Evolutionary conservation across 805 yeast species (phyloP).

Genomic region (Debaryomyces maramus): DNA sequence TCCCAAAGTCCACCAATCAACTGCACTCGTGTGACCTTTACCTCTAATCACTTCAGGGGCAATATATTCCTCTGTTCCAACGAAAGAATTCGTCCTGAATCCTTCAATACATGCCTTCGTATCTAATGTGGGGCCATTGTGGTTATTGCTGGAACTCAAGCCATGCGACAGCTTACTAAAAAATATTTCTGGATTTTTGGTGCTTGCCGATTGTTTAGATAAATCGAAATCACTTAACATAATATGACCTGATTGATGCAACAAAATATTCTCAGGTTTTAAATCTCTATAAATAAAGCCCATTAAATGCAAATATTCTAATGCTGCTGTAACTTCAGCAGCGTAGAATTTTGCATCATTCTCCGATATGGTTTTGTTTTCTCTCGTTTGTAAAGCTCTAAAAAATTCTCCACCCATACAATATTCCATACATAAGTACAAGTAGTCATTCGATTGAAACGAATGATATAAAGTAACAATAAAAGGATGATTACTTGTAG

Average conservation of each 20-base stretch:
- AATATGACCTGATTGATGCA: constrained; percentile 97
- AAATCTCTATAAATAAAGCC: constrained; percentile 96
- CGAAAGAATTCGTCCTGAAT: constrained; percentile 95
- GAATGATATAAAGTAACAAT: constrained; percentile 95
- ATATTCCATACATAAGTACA: constrained; percentile 96
- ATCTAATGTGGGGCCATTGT: constrained; percentile 65
- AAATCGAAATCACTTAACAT: constrained; percentile 97
- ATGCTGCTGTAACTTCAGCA: constrained; percentile 94
- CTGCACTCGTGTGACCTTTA: constrained; percentile 96
- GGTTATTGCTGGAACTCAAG: constrained; percentile 22
- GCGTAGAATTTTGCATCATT: constrained; percentile 92
- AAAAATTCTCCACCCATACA: constrained; percentile 99
- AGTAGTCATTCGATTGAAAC: constrained; percentile 88
- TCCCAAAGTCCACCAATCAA: constrained; percentile 99
- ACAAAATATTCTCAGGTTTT: constrained; percentile 91
- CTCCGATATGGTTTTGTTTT: constrained; percentile 81
- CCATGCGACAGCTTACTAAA: constrained; percentile 27
- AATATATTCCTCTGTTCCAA: constrained; percentile 97
- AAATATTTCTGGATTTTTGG: constrained; percentile 73
- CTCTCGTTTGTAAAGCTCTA: constrained; percentile 90
- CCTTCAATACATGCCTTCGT: constrained; percentile 95
- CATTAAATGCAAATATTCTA: constrained; percentile 93
- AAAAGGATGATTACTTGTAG: constrained; percentile 95
- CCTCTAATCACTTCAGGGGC: constrained; percentile 98
- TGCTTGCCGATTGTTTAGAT: constrained; percentile 80